Percentiles rank a stretch among this genome's conserved stretches.
These are phyloP conservation scores for Iberis pinnata DNA, from an alignment of 345 rosid genomes.

Conservation along the genomic window DNA sequence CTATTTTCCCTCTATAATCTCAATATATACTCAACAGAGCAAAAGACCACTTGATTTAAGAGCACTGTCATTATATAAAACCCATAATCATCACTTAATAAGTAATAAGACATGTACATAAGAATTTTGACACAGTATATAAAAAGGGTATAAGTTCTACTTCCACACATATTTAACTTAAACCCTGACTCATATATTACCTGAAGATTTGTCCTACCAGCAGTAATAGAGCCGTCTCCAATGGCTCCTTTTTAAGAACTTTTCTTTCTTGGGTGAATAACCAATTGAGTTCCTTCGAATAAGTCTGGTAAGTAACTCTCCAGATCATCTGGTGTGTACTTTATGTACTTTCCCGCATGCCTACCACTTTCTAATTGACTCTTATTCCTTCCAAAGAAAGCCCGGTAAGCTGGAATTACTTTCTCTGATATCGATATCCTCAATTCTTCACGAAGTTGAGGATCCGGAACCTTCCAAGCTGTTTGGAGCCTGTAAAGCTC, in stretches of 20 bases:
- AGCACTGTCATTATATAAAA: slow-evolving; percentile 21
- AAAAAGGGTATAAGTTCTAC: slow-evolving; percentile 20
- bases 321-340: slow-evolving; percentile 85
- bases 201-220: no score
- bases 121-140: slow-evolving; percentile 35
- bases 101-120: slow-evolving; percentile 49
- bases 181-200: slow-evolving; percentile 19
- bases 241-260: slow-evolving; percentile 33
- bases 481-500: slow-evolving; percentile 85
- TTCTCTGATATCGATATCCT: slow-evolving; percentile 84
- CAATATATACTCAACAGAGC: no score
- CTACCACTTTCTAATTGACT: slow-evolving; percentile 75
- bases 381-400: slow-evolving; percentile 79
- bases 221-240: slow-evolving; percentile 1
- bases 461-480: slow-evolving; percentile 89
- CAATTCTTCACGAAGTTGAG: slow-evolving; percentile 93
- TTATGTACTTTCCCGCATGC: slow-evolving; percentile 82
- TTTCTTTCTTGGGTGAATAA: slow-evolving; percentile 75
- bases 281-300: slow-evolving; percentile 78
- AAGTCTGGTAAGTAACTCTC: slow-evolving; percentile 69
- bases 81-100: slow-evolving; percentile 20
- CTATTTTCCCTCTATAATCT: no score
- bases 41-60: slow-evolving; percentile 12
- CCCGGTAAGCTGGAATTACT: slow-evolving; percentile 83
- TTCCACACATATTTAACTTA: slow-evolving; percentile 29